phyloP scores from a whole-genome alignment of 257 asterid species.

The Buddleja alternifolia region DNA sequence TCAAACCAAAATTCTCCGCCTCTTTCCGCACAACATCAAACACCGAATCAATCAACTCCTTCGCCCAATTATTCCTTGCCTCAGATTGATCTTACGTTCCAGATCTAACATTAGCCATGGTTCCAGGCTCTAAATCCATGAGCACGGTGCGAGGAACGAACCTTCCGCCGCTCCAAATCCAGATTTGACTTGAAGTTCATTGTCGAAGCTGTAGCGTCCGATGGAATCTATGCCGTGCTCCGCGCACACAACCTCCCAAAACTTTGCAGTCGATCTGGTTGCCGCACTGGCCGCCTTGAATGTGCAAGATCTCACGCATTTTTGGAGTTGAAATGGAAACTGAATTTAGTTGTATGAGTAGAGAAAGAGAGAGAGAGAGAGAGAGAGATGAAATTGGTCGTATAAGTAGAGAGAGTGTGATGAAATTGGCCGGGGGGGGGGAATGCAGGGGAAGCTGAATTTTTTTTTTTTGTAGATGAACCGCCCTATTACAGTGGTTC shows the following conservation, averaged over 20 bases:
- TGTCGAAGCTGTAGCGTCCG: constrained; percentile 51
- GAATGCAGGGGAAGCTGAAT: no score
- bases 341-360: background rate
- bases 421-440: no score
- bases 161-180: constrained; percentile 52
- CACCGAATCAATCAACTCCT: constrained; percentile 50
- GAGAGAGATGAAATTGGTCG: no score
- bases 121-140: constrained; percentile 57
- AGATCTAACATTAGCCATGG: constrained; percentile 57
- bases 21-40: constrained; percentile 52
- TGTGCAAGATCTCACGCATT: constrained; percentile 56
- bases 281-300: constrained; percentile 54
- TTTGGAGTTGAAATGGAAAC: background rate
- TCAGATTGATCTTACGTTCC: constrained; percentile 50
- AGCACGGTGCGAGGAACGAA: constrained; percentile 53
- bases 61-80: constrained; percentile 53
- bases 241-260: constrained; percentile 57
- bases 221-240: constrained; percentile 55
- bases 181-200: constrained; percentile 41
- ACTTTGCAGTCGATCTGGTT: constrained; percentile 50
- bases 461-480: no score
- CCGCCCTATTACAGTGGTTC: no score
- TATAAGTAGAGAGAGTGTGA: no score
- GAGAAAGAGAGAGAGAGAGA: constrained; percentile 17
- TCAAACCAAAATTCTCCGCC: constrained; percentile 36